Base-by-base conservation (phyloP, 2,329 filamentous ascomycete genomes). In the Alternaria sp. region DNA sequence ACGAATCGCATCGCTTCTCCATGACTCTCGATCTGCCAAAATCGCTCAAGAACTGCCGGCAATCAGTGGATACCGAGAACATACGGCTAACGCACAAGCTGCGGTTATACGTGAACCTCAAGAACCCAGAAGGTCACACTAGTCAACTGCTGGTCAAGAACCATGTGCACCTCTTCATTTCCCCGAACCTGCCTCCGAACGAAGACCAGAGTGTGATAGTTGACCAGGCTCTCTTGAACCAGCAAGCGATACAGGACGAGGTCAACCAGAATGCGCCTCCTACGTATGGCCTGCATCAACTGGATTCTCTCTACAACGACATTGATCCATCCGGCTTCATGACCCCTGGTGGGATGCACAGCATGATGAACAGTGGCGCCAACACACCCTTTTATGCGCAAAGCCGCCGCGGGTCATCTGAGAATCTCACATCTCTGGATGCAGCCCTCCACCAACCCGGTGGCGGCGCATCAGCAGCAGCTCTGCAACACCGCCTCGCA, bases 31-130 rank as follows among this genome's bases (percentile, higher is more conserved):
- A 91, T 39, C 83, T 99, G 34, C 94, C 94, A 5, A 94, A 91
- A 79, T 92, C 87, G 57, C 81, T 99, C 63, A 89, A 89, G 67
- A 87, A 88, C 67, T 97, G 94, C 80, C 83, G 97, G 51, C 95
- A 99, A 78, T 94, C 97, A 72, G 89, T 95, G 46, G 93, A 96
- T 71, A 89, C 90, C 22, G 89, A 92, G 70, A 92, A 92, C 51
- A 96, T 99, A 81, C 97, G 95, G 78, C 87, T 98, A 53, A 87
- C 92, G 57, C 95, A 99, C 79, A 96, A 96, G 81, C 86, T 98
- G 68, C 94, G 94, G 81, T 86, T 98, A 73, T 93, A 92, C 51
- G 90, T 98, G 61, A 92, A 94, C 47, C 86, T 99, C 39, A 91
- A 93, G 78, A 98, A 99, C 71, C 94, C 95, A 0, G 95, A 99